A percentile compares a stretch with the other conserved stretches of the same genome.
phyloP scores from a whole-genome alignment of 768 basidiomycete genomes.

The Boletus reticuloceps region DNA sequence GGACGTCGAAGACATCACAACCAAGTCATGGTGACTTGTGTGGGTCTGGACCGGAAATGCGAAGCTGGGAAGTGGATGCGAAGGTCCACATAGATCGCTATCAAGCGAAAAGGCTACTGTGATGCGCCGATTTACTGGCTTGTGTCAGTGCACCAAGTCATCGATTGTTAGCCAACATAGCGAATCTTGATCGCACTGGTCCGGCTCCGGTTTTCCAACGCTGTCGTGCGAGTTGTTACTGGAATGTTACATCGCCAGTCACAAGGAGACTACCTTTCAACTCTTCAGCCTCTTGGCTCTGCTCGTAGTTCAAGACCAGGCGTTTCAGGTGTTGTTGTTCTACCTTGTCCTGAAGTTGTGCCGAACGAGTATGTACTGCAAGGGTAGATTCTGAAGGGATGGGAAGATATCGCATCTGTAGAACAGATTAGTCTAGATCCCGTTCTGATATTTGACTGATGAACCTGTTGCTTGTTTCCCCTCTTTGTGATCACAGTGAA shows the following conservation, averaged over 20 bases:
- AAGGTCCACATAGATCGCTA: constrained; percentile 19
- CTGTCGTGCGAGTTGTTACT: constrained; percentile 31
- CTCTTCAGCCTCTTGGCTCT: constrained; percentile 84
- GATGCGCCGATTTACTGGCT: constrained; percentile 19
- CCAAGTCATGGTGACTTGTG: constrained; percentile 8
- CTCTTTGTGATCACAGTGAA: constrained; percentile 92
- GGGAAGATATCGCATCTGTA: constrained; percentile 79
- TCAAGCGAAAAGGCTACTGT: constrained; percentile 20
- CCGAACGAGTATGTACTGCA: constrained; percentile 86
- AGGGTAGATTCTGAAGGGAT: constrained; percentile 86
- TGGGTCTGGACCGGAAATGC: constrained; percentile 20
- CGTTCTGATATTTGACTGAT: neutral
- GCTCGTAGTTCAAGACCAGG: constrained; percentile 90
- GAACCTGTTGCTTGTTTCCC: constrained; percentile 88
- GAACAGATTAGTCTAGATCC: constrained; percentile 8
- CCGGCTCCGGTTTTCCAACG: constrained; percentile 68
- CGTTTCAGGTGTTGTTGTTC: constrained; percentile 97
- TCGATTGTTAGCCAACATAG: constrained; percentile 54
- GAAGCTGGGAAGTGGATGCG: constrained; percentile 20
- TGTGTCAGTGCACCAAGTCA: constrained; percentile 10
- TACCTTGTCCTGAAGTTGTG: constrained; percentile 91
- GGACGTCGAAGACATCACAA: constrained; percentile 14
- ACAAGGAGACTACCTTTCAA: constrained; percentile 52
- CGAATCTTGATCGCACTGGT: constrained; percentile 73
- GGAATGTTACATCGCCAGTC: neutral